A percentile compares a stretch with the other conserved stretches of the same genome.
Evolutionary conservation across 768 basidiomycete species (phyloP).

Genomic region (Boletus sp.): DNA sequence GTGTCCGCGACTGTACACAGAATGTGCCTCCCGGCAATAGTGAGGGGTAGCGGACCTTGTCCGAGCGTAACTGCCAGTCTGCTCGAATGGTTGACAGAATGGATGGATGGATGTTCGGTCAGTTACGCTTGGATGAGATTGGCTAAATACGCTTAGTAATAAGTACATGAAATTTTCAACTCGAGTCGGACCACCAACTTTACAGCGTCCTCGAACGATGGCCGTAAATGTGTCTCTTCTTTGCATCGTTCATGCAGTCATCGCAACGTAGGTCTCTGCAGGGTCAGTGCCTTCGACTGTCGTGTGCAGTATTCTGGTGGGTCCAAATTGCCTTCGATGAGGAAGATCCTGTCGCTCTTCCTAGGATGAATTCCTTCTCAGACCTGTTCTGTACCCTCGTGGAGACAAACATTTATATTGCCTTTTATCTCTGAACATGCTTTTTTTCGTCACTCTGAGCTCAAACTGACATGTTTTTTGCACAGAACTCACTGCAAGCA

Average conservation of each 20-base stretch:
- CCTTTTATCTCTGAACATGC: slow-evolving; percentile 18
- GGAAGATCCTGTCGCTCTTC: neutral
- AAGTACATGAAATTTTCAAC: too few relatives aligned
- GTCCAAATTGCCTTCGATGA: neutral
- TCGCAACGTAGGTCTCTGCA: neutral
- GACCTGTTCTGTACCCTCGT: slow-evolving; percentile 30
- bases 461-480: slow-evolving; percentile 6
- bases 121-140: too few relatives aligned
- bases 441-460: neutral
- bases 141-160: too few relatives aligned
- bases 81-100: too few relatives aligned
- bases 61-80: too few relatives aligned
- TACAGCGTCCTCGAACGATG: too few relatives aligned
- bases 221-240: neutral
- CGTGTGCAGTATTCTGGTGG: slow-evolving; percentile 1
- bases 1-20: too few relatives aligned
- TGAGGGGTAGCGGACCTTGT: too few relatives aligned
- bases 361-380: slow-evolving; percentile 24
- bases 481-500: slow-evolving; percentile 1
- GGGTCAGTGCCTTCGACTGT: neutral
- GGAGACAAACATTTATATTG: slow-evolving; percentile 27
- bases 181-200: too few relatives aligned
- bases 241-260: neutral
- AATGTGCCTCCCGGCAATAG: too few relatives aligned
- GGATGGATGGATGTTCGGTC: too few relatives aligned